These are phyloP conservation scores for Penicilliopsis zonata DNA, from an alignment of 495 filamentous ascomycete species.

Conservation along the genomic window DNA sequence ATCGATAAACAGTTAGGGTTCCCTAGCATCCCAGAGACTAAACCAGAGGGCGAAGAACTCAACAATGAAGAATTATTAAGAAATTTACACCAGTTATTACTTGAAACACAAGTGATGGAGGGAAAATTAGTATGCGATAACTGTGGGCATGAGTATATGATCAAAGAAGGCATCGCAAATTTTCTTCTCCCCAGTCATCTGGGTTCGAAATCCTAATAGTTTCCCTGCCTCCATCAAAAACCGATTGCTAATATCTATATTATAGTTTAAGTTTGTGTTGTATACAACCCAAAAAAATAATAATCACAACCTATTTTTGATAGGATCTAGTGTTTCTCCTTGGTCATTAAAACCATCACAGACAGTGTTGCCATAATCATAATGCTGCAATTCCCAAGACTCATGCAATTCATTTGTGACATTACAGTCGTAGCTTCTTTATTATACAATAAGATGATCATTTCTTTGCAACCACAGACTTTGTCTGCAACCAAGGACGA, in stretches of 20 bases:
- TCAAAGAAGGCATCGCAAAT: constrained; percentile 92
- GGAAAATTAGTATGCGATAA: constrained; percentile 83
- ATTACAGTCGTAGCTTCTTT: too few relatives aligned
- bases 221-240: too few relatives aligned
- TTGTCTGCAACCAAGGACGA: too few relatives aligned
- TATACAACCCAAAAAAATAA: too few relatives aligned
- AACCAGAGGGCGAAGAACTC: constrained; percentile 43
- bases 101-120: constrained; percentile 82
- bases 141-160: constrained; percentile 84
- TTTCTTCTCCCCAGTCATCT: constrained; percentile 90
- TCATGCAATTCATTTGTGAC: too few relatives aligned
- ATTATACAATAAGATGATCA: too few relatives aligned
- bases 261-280: not conserved
- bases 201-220: constrained; percentile 39
- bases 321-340: too few relatives aligned
- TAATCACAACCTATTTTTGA: too few relatives aligned
- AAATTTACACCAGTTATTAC: constrained; percentile 69
- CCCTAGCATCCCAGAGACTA: constrained; percentile 56
- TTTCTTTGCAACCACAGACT: too few relatives aligned
- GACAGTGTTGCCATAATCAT: too few relatives aligned
- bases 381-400: too few relatives aligned
- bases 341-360: too few relatives aligned
- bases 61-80: constrained; percentile 52
- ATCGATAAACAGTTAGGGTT: constrained; percentile 58
- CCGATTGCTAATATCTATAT: not conserved